Conservation (phyloP, 163 green algal species). For the Trebouxia gelatinosa region DNA sequence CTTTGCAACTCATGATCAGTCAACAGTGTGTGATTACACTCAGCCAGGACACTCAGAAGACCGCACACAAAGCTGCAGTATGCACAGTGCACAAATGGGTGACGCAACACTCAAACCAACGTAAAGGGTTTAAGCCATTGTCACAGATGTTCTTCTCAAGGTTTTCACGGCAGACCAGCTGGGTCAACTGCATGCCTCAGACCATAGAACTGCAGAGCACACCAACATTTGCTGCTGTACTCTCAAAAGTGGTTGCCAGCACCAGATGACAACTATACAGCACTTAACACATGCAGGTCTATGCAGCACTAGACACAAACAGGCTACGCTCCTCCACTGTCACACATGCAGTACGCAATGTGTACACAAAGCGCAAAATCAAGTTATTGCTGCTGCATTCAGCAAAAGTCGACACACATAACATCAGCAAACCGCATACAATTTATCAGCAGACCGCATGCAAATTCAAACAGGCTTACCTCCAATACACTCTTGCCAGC, state of each 20-base stretch:
- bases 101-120: too few relatives aligned
- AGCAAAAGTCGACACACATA: neutral
- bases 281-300: neutral
- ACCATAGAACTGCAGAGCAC: slow-evolving; percentile 23
- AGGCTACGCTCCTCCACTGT: too few relatives aligned
- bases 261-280: neutral
- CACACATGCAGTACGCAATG: neutral
- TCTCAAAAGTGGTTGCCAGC: neutral
- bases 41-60: too few relatives aligned
- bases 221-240: neutral
- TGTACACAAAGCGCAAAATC: neutral
- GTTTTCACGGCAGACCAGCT: slow-evolving; percentile 5
- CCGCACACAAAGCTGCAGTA: too few relatives aligned
- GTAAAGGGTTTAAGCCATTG: too few relatives aligned
- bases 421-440: too few relatives aligned
- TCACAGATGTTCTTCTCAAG: neutral
- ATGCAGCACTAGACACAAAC: too few relatives aligned
- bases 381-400: neutral
- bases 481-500: slow-evolving; percentile 36
- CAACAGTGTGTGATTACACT: too few relatives aligned
- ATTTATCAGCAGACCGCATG: too few relatives aligned
- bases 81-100: too few relatives aligned
- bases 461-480: neutral
- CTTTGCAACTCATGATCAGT: too few relatives aligned
- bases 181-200: slow-evolving; percentile 27